phyloP scores from a whole-genome alignment of 441 rosid species.

The Breynia disticha region DNA sequence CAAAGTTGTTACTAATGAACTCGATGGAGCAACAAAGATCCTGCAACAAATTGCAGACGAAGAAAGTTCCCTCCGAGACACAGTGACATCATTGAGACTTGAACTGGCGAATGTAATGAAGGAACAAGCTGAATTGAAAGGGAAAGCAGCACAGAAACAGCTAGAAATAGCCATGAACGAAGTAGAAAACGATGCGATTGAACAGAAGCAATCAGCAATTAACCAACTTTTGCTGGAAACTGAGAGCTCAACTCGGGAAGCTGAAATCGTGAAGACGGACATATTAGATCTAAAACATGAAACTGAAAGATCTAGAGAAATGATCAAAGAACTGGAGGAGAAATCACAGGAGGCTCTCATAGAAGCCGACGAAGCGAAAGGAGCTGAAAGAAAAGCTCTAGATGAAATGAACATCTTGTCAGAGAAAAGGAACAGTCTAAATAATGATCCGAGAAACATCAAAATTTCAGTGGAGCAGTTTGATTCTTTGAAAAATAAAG shows the following conservation, averaged over 20 bases:
- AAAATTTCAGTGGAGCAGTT: slow-evolving; percentile 44
- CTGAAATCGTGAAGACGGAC: slow-evolving; percentile 34
- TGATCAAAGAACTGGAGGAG: slow-evolving; percentile 32
- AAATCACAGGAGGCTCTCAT: slow-evolving; percentile 29
- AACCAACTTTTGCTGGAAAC: slow-evolving; percentile 37
- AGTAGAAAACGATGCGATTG: slow-evolving; percentile 14
- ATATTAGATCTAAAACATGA: slow-evolving; percentile 34
- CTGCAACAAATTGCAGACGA: slow-evolving; percentile 55
- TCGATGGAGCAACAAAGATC: slow-evolving; percentile 55
- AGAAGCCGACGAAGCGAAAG: slow-evolving; percentile 47
- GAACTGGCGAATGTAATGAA: slow-evolving; percentile 50
- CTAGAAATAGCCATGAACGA: slow-evolving; percentile 4
- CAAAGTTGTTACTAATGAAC: slow-evolving; percentile 43
- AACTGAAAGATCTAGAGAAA: slow-evolving; percentile 26
- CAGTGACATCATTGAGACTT: slow-evolving; percentile 28
- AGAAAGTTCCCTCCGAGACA: slow-evolving; percentile 39
- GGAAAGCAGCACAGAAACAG: neutral
- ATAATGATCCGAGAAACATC: slow-evolving; percentile 23
- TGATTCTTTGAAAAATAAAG: slow-evolving; percentile 41
- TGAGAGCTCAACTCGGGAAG: slow-evolving; percentile 36
- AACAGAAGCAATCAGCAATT: slow-evolving; percentile 15
- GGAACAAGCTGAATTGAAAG: slow-evolving; percentile 28
- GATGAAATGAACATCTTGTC: slow-evolving; percentile 44
- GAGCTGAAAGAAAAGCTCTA: slow-evolving; percentile 36
- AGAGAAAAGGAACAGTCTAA: slow-evolving; percentile 17